Conservation (phyloP, 176 grass and related monocot species). For the Secale cereale region DNA sequence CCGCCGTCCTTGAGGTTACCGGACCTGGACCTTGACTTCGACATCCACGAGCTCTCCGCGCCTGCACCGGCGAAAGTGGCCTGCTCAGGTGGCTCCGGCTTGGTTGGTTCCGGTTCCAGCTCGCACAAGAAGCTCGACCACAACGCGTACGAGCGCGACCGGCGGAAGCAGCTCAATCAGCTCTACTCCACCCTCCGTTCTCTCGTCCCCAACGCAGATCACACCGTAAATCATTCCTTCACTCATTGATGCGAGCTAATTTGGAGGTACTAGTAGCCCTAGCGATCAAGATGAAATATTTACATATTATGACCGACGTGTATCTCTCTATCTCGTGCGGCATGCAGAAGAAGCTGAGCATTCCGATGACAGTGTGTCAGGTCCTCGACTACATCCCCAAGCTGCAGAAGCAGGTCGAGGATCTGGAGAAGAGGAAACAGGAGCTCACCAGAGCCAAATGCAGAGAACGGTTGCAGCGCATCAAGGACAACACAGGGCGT, state of each 20-base stretch:
- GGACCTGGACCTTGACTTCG: conserved; percentile 33
- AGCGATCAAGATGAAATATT: conserved; percentile 12
- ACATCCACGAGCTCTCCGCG: conserved; percentile 23
- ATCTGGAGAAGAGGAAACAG: conserved; percentile 56
- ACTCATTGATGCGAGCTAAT: conserved; percentile 31
- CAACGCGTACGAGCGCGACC: conserved; percentile 90
- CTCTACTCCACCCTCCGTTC: conserved; percentile 70
- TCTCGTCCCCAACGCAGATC: conserved; percentile 62
- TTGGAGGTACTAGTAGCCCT: background rate
- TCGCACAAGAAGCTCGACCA: conserved; percentile 64
- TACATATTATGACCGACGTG: background rate
- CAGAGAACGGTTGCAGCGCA: conserved; percentile 4
- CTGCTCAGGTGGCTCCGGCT: conserved; percentile 30
- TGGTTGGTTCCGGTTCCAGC: background rate
- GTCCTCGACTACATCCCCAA: conserved; percentile 81
- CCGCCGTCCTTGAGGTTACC: conserved; percentile 22
- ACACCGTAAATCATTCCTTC: conserved; percentile 33
- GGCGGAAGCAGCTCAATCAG: conserved; percentile 78
- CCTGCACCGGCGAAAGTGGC: background rate
- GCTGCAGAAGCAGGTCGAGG: conserved; percentile 62
- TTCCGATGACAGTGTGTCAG: conserved; percentile 64
- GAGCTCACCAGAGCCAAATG: conserved; percentile 38
- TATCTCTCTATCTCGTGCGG: background rate
- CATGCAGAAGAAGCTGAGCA: conserved; percentile 81
- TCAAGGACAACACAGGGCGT: conserved; percentile 3